Evolutionary conservation across 495 filamentous ascomycete species (phyloP).

Genomic region (Trichoderma orchidacearum): DNA sequence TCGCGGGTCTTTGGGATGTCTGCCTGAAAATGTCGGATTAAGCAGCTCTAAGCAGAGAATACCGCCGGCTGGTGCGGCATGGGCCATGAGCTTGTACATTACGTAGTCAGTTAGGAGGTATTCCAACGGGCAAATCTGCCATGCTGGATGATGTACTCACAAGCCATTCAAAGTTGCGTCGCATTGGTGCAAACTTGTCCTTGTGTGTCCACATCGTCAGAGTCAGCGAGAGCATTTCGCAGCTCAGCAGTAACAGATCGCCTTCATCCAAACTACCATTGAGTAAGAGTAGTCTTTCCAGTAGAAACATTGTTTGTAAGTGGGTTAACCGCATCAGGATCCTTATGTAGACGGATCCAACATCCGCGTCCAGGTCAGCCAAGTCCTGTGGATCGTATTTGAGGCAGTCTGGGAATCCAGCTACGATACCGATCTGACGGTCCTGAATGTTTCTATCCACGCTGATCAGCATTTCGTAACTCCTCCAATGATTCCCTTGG

Average conservation of each 20-base stretch:
- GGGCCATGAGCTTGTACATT: constrained; percentile 29
- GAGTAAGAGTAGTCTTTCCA: constrained; percentile 40
- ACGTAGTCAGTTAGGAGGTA: neutral
- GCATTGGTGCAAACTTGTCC: constrained; percentile 19
- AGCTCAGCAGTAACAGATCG: constrained; percentile 37
- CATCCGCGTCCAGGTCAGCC: constrained; percentile 13
- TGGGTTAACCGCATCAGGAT: constrained; percentile 36
- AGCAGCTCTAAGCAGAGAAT: constrained; percentile 46
- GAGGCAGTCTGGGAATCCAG: constrained; percentile 14
- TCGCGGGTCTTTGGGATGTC: constrained; percentile 21
- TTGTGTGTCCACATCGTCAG: constrained; percentile 30
- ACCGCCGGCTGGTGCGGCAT: constrained; percentile 43
- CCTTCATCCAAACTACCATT: constrained; percentile 23
- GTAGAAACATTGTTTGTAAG: constrained; percentile 45
- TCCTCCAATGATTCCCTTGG: neutral
- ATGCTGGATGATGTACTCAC: neutral
- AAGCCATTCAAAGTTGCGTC: constrained; percentile 1
- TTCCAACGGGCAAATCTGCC: neutral
- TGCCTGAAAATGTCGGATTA: constrained; percentile 6
- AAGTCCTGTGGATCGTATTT: constrained; percentile 16
- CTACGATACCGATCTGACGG: neutral
- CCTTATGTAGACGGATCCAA: constrained; percentile 7
- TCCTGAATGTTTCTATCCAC: neutral
- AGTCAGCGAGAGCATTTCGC: constrained; percentile 25
- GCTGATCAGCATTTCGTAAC: neutral